Evolutionary conservation across 1,284 basidiomycete genomes (phyloP), one percentile per base, ranked within the genome.

Genomic region (Trichosporon coremiiforme): DNA sequence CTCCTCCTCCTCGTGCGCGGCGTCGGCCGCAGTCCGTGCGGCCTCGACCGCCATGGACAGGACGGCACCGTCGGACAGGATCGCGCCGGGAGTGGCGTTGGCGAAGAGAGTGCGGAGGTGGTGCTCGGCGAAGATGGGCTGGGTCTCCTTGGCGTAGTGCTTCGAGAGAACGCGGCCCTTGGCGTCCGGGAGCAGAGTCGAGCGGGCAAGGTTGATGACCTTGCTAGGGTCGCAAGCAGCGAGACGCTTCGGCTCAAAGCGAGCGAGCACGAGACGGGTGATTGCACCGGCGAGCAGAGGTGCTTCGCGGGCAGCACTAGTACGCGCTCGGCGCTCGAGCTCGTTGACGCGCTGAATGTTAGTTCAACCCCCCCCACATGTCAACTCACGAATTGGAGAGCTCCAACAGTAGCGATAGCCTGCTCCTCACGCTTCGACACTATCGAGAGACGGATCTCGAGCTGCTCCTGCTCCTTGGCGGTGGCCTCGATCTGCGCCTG

Each of bases 391-490:
- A n/a, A 62, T n/a, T 62, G 57, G 2, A 62, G 31, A 8, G 57
- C 57, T n/a, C 57, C 57, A 8, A 62, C 57, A 4, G 57, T 35
- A 6, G 57, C 2, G 8, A 31, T 62, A 35, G 57, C 57, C 57
- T 62, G 57, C 29, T 33, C 57, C 57, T 62, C 57, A 15, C 57
- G 57, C 29, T 62, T 62, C 17, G 57, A 62, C 29, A 62, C 31
- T 31, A 31, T 62, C 29, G 57, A 17, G 2, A 62, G 9, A 31
- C 57, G 57, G 8, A 62, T 22, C 57, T 62, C 57, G 17, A 62
- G 25, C 64, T 65, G 64, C 64, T 65, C 25, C 64, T 65, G 41
- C 47, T 65, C 29, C 29, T 31, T 50, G 29, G 45, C 29, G 29
- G n/a, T 33, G 25, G 25, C 41, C 5, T 65, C 64, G 29, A 50